Evolutionary conservation across 768 basidiomycete genomes (phyloP).

Genomic region (Erythrobasidium yunnanense): DNA sequence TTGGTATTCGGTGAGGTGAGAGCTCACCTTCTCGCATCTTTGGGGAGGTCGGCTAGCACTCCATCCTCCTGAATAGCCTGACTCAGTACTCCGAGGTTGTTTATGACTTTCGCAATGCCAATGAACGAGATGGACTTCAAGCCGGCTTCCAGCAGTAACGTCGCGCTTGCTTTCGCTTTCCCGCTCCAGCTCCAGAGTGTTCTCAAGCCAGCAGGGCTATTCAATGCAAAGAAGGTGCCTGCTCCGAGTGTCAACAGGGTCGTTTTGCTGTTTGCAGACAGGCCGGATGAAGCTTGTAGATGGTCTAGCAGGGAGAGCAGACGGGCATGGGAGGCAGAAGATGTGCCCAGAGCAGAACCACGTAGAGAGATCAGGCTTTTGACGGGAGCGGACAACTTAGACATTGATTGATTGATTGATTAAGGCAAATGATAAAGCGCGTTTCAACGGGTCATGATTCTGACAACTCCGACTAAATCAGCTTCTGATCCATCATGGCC

Average conservation of each 20-base stretch:
- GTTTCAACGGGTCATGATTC: not conserved
- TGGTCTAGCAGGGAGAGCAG: conserved; percentile 28
- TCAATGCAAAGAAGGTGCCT: conserved; percentile 42
- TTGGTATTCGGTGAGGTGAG: no score
- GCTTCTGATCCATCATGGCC: conserved; percentile 15
- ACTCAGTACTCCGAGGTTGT: conserved; percentile 41
- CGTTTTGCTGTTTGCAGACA: conserved; percentile 18
- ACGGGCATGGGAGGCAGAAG: not conserved
- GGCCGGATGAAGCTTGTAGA: conserved; percentile 34
- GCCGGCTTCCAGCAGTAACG: conserved; percentile 42
- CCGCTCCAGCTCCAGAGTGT: conserved; percentile 30
- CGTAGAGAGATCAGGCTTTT: conserved; percentile 40
- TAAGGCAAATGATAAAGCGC: no score
- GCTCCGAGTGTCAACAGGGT: conserved; percentile 28
- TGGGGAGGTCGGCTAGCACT: conserved; percentile 32
- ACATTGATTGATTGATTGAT: not conserved
- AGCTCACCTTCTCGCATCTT: conserved; percentile 35
- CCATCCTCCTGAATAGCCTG: conserved; percentile 39
- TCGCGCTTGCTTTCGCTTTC: not conserved
- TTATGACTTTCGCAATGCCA: conserved; percentile 40
- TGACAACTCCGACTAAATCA: not conserved
- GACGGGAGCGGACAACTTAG: conserved; percentile 38
- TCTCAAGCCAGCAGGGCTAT: conserved; percentile 40
- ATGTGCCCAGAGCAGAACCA: conserved; percentile 35
- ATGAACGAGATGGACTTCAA: conserved; percentile 44